Evolutionary conservation across 495 filamentous ascomycete species (phyloP), one percentile per base, ranked within the genome.

Genomic region (Tuber umbilicatum): DNA sequence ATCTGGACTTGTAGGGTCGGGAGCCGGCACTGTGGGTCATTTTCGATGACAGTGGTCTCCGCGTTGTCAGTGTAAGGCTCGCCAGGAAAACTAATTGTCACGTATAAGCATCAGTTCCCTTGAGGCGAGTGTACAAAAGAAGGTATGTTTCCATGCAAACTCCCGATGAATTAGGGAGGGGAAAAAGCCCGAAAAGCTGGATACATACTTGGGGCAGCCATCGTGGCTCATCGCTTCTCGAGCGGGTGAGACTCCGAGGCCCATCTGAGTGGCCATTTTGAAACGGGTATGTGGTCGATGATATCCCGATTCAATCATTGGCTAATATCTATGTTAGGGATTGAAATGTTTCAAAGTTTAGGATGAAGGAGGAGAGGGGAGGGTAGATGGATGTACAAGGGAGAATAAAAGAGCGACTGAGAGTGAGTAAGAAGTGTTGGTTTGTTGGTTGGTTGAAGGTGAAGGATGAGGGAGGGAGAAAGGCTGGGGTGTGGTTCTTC

Each of bases 401-500:
- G 27, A 27, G 10, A 64, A 27, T 55, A 55, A 64, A 64, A 5
- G 55, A 64, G 55, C 55, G 55, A 64, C 55, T 31, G 23, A n/a
- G 47, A n/a, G 47, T 55, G 23, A 31, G 55, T 64, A 21, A 31
- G 12, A 31, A 31, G 27, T 27, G 55, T 64, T 47, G 17, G 55
- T 16, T 64, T n/a, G n/a, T 27, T 2, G 5, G 42, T 64, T 0
- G n/a, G 55, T 64, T 64, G n/a, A 7, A 55, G 55, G n/a, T 64
- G 55, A 64, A 64, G 55, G 6, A 31, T 31, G 47, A 55, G 27
- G 55, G 12, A 64, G 55, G 55, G 27, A 16, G 27, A 64, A 64
- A 64, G 55, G 55, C 55, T 64, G 55, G 55, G 55, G 55, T 64
- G 47, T 64, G 55, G n/a, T 31, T 64, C 55, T 60, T 60, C 47